Evolutionary conservation across 306 rosid genomes (phyloP).

Genomic region (Fragaria iinumae): DNA sequence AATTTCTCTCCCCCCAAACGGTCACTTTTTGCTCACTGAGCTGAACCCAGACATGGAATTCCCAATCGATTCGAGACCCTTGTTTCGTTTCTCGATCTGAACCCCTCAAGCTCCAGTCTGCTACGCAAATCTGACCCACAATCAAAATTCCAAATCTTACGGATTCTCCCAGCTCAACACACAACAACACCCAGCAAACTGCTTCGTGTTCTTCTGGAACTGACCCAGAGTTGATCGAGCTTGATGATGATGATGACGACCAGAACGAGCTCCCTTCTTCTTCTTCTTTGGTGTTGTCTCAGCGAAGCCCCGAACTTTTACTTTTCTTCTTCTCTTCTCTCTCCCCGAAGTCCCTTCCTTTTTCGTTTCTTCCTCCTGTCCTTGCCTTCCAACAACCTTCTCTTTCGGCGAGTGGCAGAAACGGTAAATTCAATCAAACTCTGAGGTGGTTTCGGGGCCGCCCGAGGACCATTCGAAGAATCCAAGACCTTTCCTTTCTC

Average conservation of each 20-base stretch:
- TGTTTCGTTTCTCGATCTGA: constrained; percentile 5
- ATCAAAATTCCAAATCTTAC: neutral
- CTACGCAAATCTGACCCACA: neutral
- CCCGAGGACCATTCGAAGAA: constrained; percentile 28
- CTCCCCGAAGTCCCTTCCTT: neutral
- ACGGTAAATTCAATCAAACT: constrained; percentile 35
- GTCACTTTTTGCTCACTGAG: neutral
- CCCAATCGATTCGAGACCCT: neutral
- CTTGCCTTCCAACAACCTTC: constrained; percentile 12
- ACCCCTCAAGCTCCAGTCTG: neutral
- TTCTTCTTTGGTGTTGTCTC: neutral
- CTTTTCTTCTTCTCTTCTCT: neutral
- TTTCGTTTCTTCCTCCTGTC: constrained; percentile 3
- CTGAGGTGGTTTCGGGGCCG: constrained; percentile 13
- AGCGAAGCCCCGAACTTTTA: neutral
- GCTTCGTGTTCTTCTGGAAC: neutral
- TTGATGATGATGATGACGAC: neutral
- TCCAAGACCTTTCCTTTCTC: constrained; percentile 33
- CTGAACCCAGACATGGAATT: neutral
- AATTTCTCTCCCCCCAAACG: neutral
- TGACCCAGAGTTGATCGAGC: neutral
- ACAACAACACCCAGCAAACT: neutral
- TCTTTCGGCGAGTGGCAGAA: constrained; percentile 22
- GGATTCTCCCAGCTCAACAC: neutral
- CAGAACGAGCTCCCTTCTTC: neutral